Evolutionary conservation across 495 filamentous ascomycete genomes (phyloP), one percentile per base, ranked within the genome.

Genomic region (Penicillium paradoxum): DNA sequence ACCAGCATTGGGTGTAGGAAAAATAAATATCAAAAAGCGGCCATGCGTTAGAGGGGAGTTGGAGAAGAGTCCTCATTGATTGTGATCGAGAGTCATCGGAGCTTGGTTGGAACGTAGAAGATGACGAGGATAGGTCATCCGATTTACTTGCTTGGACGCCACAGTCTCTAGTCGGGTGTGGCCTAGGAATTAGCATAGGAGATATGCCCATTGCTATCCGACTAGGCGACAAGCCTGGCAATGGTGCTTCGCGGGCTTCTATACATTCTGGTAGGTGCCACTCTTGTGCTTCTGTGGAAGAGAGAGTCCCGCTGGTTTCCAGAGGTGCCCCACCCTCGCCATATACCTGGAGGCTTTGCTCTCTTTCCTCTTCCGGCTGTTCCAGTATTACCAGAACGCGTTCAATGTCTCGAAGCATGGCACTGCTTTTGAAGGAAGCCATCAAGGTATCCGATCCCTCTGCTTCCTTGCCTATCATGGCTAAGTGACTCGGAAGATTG

Each of bases 1-100:
- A 78, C 86, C 86, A 90, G 25, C 76, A 79, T 63, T 88, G 83
- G 0, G 86, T 89, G 55, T 86, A 87, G 10, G 85, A 81, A 58
- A 88, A 88, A 62, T 87, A 88, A 4, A 87, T 76, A 52, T 90
- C 84, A 25, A 90, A 70, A 6, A 90, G 72, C 66, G 85, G 42
- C 77, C 70, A 69, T 67, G 80, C 55, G 66, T 76, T 66, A 61
- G 75, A 41, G 54, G 77, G 50, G 58, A 74, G 62, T 69, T 72
- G 57, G 64, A 72, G 42, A 17, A 56, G 39, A 18, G 22, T 13
- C 33, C 33, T 48, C 30, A 32, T 55, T 14, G 62, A 55, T n/a
- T 46, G 49, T 25, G 53, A 50, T 58, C 34, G 57, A 13, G 51
- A 24, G 30, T 58, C 46, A 41, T 49, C 32, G 42, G 38, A 21